Evolutionary conservation across 768 basidiomycete genomes (phyloP).

Genomic region (Epithele typhae): DNA sequence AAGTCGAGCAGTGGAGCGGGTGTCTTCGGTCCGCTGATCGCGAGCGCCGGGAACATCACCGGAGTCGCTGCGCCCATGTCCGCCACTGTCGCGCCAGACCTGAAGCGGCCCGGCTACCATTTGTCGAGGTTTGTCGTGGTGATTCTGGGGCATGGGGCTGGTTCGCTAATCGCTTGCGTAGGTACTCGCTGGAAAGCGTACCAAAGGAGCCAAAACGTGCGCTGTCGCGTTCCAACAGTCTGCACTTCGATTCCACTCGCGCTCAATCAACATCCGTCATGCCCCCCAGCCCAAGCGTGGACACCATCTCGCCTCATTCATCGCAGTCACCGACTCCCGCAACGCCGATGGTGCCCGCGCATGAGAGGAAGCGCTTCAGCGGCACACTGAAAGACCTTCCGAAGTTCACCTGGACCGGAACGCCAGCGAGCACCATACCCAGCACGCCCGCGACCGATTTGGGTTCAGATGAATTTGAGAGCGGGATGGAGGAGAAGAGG

Average conservation of each 20-base stretch:
- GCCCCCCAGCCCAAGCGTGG: too few species aligned
- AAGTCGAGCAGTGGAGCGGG: slow-evolving; percentile 51
- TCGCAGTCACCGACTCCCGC: neutral
- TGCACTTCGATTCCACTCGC: slow-evolving; percentile 11
- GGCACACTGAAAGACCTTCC: slow-evolving; percentile 38
- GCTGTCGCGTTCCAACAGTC: slow-evolving; percentile 18
- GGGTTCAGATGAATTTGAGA: slow-evolving; percentile 21
- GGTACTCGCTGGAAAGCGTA: slow-evolving; percentile 25
- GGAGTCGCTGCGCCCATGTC: slow-evolving; percentile 55
- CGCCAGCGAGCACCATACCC: slow-evolving; percentile 24
- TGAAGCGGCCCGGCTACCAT: slow-evolving; percentile 60
- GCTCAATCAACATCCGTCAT: too few species aligned
- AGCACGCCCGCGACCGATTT: slow-evolving; percentile 27
- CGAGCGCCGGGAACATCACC: slow-evolving; percentile 60
- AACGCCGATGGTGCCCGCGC: too few species aligned
- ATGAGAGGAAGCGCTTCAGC: slow-evolving; percentile 27
- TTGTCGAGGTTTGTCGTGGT: slow-evolving; percentile 48
- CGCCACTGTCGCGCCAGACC: slow-evolving; percentile 49
- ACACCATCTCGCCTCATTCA: too few species aligned
- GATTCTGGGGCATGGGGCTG: neutral
- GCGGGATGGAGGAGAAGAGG: slow-evolving; percentile 34
- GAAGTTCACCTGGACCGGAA: slow-evolving; percentile 21
- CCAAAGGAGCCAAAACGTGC: slow-evolving; percentile 5
- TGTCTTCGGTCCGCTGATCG: slow-evolving; percentile 68
- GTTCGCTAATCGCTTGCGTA: slow-evolving; percentile 3